Conservation (phyloP, 257 asterid genomes). For the Perilla frutescens region DNA sequence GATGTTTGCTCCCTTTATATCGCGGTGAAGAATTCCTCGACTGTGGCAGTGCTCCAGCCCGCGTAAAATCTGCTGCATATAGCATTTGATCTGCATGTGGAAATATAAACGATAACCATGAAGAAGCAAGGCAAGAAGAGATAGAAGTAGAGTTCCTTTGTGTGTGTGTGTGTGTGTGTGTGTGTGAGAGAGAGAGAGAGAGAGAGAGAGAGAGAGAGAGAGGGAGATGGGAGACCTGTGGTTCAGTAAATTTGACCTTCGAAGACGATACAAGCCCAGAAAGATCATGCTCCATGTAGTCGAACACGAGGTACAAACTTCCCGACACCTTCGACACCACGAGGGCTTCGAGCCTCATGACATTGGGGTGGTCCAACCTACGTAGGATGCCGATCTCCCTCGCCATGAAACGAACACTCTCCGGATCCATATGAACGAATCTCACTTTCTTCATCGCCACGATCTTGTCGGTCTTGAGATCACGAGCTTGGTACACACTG, state of each 20-base stretch:
- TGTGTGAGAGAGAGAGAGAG: too few relatives aligned
- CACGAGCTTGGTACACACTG: slow-evolving; percentile 95
- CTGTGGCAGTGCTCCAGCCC: slow-evolving; percentile 92
- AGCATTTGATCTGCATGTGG: slow-evolving; percentile 74
- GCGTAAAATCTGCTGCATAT: slow-evolving; percentile 69
- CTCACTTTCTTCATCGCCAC: slow-evolving; percentile 95
- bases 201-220: background rate
- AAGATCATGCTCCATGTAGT: slow-evolving; percentile 98
- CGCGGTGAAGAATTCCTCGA: slow-evolving; percentile 86
- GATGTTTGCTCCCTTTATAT: slow-evolving; percentile 92
- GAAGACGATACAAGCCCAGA: slow-evolving; percentile 83
- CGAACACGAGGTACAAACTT: slow-evolving; percentile 86
- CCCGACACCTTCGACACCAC: slow-evolving; percentile 81
- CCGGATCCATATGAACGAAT: slow-evolving; percentile 90
- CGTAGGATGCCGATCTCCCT: slow-evolving; percentile 83
- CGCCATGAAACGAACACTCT: slow-evolving; percentile 96
- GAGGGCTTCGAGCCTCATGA: slow-evolving; percentile 85
- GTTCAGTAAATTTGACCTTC: slow-evolving; percentile 71
- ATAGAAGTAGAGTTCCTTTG: too few relatives aligned
- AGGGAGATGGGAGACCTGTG: slow-evolving; percentile 56
- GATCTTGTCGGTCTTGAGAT: slow-evolving; percentile 56
- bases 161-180: too few relatives aligned
- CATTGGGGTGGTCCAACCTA: slow-evolving; percentile 85
- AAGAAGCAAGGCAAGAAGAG: too few relatives aligned
- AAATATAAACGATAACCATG: background rate